phyloP scores from a whole-genome alignment of 768 basidiomycete species.

The Gymnopilus dilepis region DNA sequence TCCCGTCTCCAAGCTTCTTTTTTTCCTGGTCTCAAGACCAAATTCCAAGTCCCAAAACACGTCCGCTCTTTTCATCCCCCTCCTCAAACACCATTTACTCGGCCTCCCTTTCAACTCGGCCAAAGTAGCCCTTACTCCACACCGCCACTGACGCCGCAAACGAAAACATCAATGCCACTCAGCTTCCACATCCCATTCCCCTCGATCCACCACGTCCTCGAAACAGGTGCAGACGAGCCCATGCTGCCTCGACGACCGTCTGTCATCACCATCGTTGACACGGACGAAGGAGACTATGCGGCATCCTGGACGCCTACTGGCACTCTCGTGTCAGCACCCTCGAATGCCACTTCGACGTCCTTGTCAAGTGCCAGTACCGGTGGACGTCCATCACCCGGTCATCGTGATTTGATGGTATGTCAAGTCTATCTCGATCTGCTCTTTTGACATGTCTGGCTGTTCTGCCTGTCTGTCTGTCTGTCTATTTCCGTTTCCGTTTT shows the following conservation, averaged over 20 bases:
- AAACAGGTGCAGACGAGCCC: not conserved
- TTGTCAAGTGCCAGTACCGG: too few species aligned
- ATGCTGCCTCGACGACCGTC: slow-evolving; percentile 1
- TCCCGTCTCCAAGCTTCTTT: not conserved
- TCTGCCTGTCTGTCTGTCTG: too few species aligned
- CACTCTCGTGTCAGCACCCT: not conserved
- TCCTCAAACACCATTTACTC: not conserved
- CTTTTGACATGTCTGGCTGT: too few species aligned
- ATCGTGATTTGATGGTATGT: slow-evolving; percentile 9
- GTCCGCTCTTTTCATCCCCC: not conserved
- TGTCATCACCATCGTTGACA: slow-evolving; percentile 6
- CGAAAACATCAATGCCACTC: not conserved
- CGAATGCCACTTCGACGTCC: not conserved
- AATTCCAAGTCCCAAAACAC: not conserved
- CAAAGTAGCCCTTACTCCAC: too few species aligned
- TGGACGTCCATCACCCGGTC: slow-evolving; percentile 2
- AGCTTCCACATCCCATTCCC: not conserved
- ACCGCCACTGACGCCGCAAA: not conserved
- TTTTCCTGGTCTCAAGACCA: not conserved
- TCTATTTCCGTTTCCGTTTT: not conserved
- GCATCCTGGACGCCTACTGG: slow-evolving; percentile 1
- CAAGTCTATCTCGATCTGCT: not conserved
- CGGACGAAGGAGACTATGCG: not conserved
- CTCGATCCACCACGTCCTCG: slow-evolving; percentile 7
- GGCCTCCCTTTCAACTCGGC: too few species aligned